Percentiles rank a stretch among this genome's conserved stretches.
Evolutionary conservation across 1,284 basidiomycete genomes (phyloP).

Genomic region (Sporisorium sorghi): DNA sequence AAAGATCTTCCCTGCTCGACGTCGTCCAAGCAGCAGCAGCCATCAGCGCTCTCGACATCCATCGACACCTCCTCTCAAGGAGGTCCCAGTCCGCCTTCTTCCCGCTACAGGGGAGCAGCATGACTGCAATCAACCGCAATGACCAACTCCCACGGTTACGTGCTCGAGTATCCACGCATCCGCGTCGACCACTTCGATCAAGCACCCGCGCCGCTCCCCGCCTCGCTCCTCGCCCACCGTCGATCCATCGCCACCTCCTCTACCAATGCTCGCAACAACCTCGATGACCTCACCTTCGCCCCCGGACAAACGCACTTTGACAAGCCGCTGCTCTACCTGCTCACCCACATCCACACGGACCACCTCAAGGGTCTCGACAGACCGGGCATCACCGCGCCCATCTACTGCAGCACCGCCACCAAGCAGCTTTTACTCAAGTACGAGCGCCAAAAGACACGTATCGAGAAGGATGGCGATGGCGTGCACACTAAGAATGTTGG

Average conservation of each 20-base stretch:
- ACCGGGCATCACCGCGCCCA: constrained; percentile 46
- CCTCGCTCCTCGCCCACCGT: constrained; percentile 40
- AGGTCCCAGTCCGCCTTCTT: background rate
- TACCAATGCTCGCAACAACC: background rate
- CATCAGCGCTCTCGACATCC: constrained; percentile 1
- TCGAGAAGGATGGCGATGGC: constrained; percentile 38
- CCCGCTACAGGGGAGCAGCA: background rate
- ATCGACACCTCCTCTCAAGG: background rate
- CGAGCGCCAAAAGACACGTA: constrained; percentile 49
- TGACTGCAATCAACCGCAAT: constrained; percentile 2
- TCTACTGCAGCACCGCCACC: constrained; percentile 60
- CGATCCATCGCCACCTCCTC: constrained; percentile 2
- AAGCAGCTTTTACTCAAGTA: constrained; percentile 58
- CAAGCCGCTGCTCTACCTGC: constrained; percentile 55
- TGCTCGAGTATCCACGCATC: constrained; percentile 62
- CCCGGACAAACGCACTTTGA: constrained; percentile 47
- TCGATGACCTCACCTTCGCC: constrained; percentile 20
- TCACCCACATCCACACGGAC: constrained; percentile 66
- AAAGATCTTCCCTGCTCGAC: constrained; percentile 8
- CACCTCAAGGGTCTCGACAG: constrained; percentile 61
- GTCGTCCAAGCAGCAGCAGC: constrained; percentile 8
- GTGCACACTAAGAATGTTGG: constrained; percentile 14
- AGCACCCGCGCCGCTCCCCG: constrained; percentile 29
- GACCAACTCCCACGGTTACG: constrained; percentile 57
- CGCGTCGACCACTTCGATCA: constrained; percentile 61